Evolutionary conservation across 2,329 filamentous ascomycete species (phyloP).

Genomic region (Endoconidiophora laricicola): DNA sequence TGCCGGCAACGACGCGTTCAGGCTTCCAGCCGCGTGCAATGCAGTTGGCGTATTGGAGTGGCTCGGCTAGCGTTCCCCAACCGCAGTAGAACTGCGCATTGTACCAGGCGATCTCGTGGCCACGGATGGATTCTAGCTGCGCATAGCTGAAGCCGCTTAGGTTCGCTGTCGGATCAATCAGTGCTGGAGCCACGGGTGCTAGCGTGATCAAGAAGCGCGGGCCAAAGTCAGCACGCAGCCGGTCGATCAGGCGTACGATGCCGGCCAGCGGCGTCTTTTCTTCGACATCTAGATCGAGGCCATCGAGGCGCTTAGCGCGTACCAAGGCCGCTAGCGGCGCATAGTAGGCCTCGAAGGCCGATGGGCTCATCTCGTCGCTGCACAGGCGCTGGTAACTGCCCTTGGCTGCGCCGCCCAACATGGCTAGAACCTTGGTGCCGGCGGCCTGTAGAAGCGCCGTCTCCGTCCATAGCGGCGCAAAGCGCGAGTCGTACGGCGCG

Average conservation of each 20-base stretch:
- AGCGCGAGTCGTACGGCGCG: conserved; percentile 47
- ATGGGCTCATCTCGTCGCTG: conserved; percentile 28
- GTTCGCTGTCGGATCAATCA: conserved; percentile 37
- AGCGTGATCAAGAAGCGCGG: conserved; percentile 58
- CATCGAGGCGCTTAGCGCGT: conserved; percentile 43
- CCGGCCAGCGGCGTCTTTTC: conserved; percentile 54
- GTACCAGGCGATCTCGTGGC: conserved; percentile 61
- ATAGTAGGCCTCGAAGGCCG: conserved; percentile 58
- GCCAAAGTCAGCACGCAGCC: conserved; percentile 53
- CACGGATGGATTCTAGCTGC: conserved; percentile 50
- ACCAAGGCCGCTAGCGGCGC: conserved; percentile 49
- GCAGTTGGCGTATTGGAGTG: conserved; percentile 33
- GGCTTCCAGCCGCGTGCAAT: conserved; percentile 52
- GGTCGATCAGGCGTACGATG: conserved; percentile 49
- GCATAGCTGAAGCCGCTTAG: conserved; percentile 73
- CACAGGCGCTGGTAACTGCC: conserved; percentile 46
- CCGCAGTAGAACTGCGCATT: conserved; percentile 90
- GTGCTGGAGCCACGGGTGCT: conserved; percentile 63
- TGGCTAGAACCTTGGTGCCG: conserved; percentile 66
- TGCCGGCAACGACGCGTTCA: conserved; percentile 58
- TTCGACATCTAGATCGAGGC: conserved; percentile 66
- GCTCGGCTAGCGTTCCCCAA: conserved; percentile 45
- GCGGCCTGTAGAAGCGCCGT: conserved; percentile 51
- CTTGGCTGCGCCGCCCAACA: conserved; percentile 72
- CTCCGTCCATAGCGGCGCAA: conserved; percentile 63